Percentiles rank a stretch among this genome's conserved stretches.
Evolutionary conservation across 2,329 filamentous ascomycete species (phyloP).

Genomic region (Apiospora koreana): DNA sequence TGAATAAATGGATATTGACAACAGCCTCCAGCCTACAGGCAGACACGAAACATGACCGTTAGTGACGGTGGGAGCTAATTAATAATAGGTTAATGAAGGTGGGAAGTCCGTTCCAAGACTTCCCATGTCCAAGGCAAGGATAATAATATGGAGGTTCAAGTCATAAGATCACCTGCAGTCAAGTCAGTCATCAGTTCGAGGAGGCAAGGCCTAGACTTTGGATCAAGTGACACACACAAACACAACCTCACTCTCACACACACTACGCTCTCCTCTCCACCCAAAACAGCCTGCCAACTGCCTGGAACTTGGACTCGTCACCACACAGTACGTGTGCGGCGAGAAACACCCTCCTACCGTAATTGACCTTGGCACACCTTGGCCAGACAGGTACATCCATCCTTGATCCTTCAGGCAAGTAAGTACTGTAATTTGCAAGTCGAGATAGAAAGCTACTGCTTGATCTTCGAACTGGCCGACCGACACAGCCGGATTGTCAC

Average conservation of each 20-base stretch:
- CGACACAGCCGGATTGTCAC: neutral
- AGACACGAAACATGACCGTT: neutral
- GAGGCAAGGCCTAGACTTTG: neutral
- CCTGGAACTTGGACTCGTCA: neutral
- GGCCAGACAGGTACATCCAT: neutral
- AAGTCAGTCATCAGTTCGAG: neutral
- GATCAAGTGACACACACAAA: constrained; percentile 6
- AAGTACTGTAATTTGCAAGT: too few species aligned
- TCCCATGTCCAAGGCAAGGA: too few species aligned
- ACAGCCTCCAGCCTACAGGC: neutral
- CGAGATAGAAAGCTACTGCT: too few species aligned
- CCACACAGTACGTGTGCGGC: neutral
- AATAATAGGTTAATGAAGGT: neutral
- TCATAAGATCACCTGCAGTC: neutral
- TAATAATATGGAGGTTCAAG: neutral
- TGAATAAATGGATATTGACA: neutral
- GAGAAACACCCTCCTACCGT: neutral
- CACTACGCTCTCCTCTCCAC: neutral
- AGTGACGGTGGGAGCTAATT: neutral
- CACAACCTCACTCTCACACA: too few species aligned
- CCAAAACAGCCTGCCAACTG: too few species aligned
- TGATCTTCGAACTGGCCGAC: neutral
- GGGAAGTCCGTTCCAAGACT: neutral
- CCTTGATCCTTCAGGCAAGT: neutral
- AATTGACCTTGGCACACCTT: neutral